Evolutionary conservation across 306 rosid species (phyloP), one percentile per base, ranked within the genome.

Genomic region (Fagus sylvatica): DNA sequence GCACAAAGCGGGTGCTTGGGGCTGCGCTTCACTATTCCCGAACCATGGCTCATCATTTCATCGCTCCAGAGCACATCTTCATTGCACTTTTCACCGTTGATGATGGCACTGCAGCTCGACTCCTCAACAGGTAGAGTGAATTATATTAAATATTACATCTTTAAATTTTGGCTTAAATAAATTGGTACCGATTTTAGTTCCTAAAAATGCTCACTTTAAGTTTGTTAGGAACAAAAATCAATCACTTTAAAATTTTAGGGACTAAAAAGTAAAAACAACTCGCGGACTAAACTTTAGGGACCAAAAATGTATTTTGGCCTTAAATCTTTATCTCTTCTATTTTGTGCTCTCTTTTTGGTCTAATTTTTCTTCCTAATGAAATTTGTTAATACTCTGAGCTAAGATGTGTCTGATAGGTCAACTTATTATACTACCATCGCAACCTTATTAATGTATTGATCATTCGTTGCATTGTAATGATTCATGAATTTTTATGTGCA

Each of bases 1-100:
- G 88, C 60, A 75, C 94, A 0, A 90, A 91, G 83, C 89, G 91
- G 1, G 96, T 90, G 53, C 86, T 90, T 82, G 94, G 89, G 71
- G 92, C 94, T 5, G 98, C 97, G 8, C 81, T 88, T 11, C 94
- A 90, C 71, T 91, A 90, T 86, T 90, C 98, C 1, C 90, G 76
- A 78, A 69, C 83, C 53, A 61, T 83, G 70, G 89, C 89, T 28
- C 88, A 94, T 74, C 90, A 94, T 33, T 94, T 94, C 65, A 80
- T 94, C 64, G 88, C 88, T 5, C 98, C 97, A 2, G 98, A 94
- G 73, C 98, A 94, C 69, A 83, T 94, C 72, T 73, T 83, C 4
- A 81, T 94, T 81, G 93, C 96, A 59, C 78, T 94, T 3, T 85
- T 90, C 17, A 86, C 82, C 41, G 88, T 76, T 7, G 96, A 91